phyloP scores from a whole-genome alignment of 2,329 filamentous ascomycete species.

The Didymella sp. region DNA sequence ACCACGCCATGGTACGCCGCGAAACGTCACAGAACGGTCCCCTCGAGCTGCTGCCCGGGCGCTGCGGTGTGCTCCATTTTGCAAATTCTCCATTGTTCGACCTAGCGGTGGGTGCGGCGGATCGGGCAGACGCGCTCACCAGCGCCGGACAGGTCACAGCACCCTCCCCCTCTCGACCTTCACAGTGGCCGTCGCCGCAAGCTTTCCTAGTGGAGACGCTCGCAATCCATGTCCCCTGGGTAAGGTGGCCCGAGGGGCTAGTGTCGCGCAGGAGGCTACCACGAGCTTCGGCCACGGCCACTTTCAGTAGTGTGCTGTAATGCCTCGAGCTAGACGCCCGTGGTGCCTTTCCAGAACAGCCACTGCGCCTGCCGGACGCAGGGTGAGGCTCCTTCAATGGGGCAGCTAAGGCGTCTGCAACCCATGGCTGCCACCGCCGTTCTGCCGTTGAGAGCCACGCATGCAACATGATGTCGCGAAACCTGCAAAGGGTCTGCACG shows the following conservation, averaged over 20 bases:
- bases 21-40: conserved; percentile 17
- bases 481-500: conserved; percentile 15
- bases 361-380: conserved; percentile 26
- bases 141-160: background rate
- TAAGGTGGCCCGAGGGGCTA: conserved; percentile 34
- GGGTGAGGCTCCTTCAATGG: conserved; percentile 22
- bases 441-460: conserved; percentile 18
- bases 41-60: conserved; percentile 2
- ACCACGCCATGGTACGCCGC: conserved; percentile 13
- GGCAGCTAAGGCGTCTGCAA: background rate
- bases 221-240: conserved; percentile 21
- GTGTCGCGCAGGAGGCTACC: conserved; percentile 13
- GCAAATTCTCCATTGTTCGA: background rate
- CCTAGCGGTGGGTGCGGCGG: background rate
- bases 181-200: conserved; percentile 18
- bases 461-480: conserved; percentile 7
- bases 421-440: conserved; percentile 28
- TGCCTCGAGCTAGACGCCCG: conserved; percentile 27
- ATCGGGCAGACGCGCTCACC: background rate
- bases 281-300: conserved; percentile 27
- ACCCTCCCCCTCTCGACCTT: conserved; percentile 15
- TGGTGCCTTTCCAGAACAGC: conserved; percentile 36
- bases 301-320: conserved; percentile 24
- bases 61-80: background rate
- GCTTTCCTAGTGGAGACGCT: conserved; percentile 23